Base-by-base conservation (phyloP, 208 protist species). In the Spongospora subterranea region DNA sequence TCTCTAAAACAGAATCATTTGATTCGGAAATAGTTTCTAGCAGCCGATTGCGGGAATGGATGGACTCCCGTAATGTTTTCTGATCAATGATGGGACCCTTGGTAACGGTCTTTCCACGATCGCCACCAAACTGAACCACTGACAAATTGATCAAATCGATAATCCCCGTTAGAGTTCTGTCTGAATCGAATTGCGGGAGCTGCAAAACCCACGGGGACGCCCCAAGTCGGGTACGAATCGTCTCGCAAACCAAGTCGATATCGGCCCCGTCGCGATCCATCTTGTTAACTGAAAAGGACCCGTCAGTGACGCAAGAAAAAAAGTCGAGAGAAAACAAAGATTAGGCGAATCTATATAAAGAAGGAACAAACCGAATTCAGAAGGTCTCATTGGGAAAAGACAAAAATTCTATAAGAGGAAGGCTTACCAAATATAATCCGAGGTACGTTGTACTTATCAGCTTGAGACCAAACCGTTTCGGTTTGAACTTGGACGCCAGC, bases 401-500 rank as follows among this genome's bases (percentile, higher is more conserved):
- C 50, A 60, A 60, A 60, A 60, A 60, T 60, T 6, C 13, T 29
- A 24, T 6, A 29, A 60, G 24, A 6, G 50, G 24, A 60, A 6
- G 50, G 50, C 50, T 99, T 99, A 93, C 99, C 98, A 90, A 99
- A 99, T 89, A 95, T 96, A 71, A 99, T 95, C 88, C 97, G 95
- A 29, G 98, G 98, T 6, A 91, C 89, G 39, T 46, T 66, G 50
- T 88, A 88, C 38, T 35, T 89, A 46, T 89, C 29, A 53, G 53
- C 50, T 65, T 66, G 50, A 39, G 45, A 32, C 88, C 88, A 40
- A 46, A 46, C 88, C 17, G n/a, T 90, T 35, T 82, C 71, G n/a
- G 71, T 82, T n/a, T 82, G 71, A 95, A 93, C 95, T 93, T 98
- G 97, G 76, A 98, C 97, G 17, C 97, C 97, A 0, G 96, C 96